These are phyloP conservation scores for Circinella umbellata DNA, from an alignment of 371 early-diverging fungal genomes.

Conservation along the genomic window DNA sequence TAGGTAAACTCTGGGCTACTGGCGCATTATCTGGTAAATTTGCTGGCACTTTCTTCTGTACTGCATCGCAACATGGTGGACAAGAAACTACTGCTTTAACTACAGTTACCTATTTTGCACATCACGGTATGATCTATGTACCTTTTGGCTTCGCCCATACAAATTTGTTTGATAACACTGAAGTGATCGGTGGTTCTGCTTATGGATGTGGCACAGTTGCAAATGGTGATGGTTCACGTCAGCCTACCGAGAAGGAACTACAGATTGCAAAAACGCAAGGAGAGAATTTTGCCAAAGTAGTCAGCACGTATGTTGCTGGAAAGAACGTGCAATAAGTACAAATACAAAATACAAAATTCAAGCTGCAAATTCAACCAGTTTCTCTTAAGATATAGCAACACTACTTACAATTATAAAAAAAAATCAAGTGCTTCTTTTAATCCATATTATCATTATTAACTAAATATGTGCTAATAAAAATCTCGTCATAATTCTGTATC, in stretches of 20 bases:
- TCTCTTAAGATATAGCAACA: too few relatives aligned
- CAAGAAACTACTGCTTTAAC: conserved; percentile 80
- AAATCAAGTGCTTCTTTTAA: too few relatives aligned
- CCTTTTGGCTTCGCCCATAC: conserved; percentile 71
- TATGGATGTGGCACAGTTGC: conserved; percentile 70
- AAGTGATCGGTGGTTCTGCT: conserved; percentile 71
- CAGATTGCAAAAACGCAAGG: conserved; percentile 62
- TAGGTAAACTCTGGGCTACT: conserved; percentile 76
- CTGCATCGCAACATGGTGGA: conserved; percentile 73
- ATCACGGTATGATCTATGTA: conserved; percentile 84
- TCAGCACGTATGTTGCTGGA: conserved; percentile 20
- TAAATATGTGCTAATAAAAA: too few relatives aligned
- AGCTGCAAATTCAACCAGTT: too few relatives aligned
- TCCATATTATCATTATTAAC: too few relatives aligned
- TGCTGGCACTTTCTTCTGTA: conserved; percentile 72
- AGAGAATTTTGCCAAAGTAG: conserved; percentile 30
- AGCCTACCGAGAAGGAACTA: conserved; percentile 65
- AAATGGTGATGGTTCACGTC: conserved; percentile 47
- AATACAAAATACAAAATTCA: too few relatives aligned
- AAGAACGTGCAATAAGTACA: neutral
- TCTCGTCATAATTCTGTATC: too few relatives aligned
- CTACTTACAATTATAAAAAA: too few relatives aligned
- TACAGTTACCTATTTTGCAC: conserved; percentile 73
- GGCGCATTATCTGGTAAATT: conserved; percentile 69
- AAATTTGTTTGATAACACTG: conserved; percentile 53